Conservation (phyloP, 306 rosid species). For the Lathyrus sativus region DNA sequence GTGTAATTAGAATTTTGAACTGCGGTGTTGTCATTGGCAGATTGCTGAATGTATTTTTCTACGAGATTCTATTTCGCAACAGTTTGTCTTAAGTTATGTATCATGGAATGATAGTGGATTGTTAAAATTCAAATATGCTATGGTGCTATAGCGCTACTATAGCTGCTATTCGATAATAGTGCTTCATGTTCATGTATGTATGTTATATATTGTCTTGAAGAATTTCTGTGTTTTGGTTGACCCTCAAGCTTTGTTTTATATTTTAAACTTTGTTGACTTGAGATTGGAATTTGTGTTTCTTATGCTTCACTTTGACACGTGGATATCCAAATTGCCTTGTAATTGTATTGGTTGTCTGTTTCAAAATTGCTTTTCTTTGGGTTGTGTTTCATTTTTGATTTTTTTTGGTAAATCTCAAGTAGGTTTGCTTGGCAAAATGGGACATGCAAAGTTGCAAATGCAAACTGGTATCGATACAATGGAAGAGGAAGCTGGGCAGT, state of each 20-base stretch:
- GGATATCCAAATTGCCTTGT: constrained; percentile 31
- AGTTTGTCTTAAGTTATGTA: neutral
- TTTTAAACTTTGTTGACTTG: constrained; percentile 17
- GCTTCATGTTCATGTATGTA: constrained; percentile 11
- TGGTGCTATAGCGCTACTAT: neutral
- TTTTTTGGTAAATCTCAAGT: constrained; percentile 31
- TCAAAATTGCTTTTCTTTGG: constrained; percentile 26
- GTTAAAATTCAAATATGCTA: neutral
- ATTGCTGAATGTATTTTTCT: neutral
- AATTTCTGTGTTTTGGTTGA: constrained; percentile 28
- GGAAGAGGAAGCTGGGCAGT: constrained; percentile 75
- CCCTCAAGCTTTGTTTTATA: constrained; percentile 8
- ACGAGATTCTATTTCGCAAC: neutral
- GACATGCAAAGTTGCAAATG: constrained; percentile 61
- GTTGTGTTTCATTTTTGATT: constrained; percentile 31
- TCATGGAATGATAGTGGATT: neutral
- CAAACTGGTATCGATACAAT: constrained; percentile 58
- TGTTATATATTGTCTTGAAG: neutral
- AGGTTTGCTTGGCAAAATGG: constrained; percentile 60
- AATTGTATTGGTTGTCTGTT: constrained; percentile 29
- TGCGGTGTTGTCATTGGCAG: neutral
- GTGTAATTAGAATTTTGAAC: neutral
- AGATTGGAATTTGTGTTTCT: constrained; percentile 26
- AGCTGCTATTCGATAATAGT: neutral
- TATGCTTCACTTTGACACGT: constrained; percentile 24